A percentile compares a stretch with the other conserved stretches of the same genome.
Evolutionary conservation across 2,329 filamentous ascomycete genomes (phyloP).

Genomic region (Exophiala calicioides): DNA sequence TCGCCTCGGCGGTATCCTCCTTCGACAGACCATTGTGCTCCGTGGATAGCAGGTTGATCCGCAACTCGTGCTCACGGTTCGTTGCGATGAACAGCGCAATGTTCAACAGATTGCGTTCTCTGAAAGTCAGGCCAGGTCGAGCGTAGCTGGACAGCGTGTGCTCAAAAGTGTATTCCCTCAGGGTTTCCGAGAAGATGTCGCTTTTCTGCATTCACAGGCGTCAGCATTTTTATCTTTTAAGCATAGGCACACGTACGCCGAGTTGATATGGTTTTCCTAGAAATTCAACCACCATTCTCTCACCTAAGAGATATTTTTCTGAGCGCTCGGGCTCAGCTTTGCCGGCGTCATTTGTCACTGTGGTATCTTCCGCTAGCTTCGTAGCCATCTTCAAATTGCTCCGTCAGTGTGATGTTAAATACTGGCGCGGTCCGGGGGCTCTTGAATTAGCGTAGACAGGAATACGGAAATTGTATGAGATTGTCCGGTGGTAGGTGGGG

Average conservation of each 20-base stretch:
- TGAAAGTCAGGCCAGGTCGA: constrained; percentile 3
- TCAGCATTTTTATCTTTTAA: too few species aligned
- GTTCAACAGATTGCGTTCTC: constrained; percentile 7
- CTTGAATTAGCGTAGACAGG: too few species aligned
- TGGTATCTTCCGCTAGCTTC: background rate
- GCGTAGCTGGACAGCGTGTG: constrained; percentile 8
- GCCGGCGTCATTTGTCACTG: background rate
- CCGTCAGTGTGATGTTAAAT: background rate
- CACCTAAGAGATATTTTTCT: constrained; percentile 7
- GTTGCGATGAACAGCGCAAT: constrained; percentile 7
- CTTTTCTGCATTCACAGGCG: too few species aligned
- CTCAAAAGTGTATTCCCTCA: constrained; percentile 8
- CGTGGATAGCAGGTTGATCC: constrained; percentile 4
- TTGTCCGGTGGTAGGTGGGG: too few species aligned
- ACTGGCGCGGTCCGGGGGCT: too few species aligned
- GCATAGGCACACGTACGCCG: background rate
- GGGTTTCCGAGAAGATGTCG: constrained; percentile 6
- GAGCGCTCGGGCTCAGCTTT: constrained; percentile 1
- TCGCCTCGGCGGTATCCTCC: constrained; percentile 4
- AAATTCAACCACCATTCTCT: constrained; percentile 8
- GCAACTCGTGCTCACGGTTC: constrained; percentile 5
- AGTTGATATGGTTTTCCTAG: constrained; percentile 8
- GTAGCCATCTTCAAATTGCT: constrained; percentile 1
- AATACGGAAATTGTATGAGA: background rate
- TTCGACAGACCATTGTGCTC: constrained; percentile 3